Percentiles rank a stretch among this genome's conserved stretches.
Evolutionary conservation across 306 rosid genomes (phyloP).

Genomic region (Benincasa hispida): DNA sequence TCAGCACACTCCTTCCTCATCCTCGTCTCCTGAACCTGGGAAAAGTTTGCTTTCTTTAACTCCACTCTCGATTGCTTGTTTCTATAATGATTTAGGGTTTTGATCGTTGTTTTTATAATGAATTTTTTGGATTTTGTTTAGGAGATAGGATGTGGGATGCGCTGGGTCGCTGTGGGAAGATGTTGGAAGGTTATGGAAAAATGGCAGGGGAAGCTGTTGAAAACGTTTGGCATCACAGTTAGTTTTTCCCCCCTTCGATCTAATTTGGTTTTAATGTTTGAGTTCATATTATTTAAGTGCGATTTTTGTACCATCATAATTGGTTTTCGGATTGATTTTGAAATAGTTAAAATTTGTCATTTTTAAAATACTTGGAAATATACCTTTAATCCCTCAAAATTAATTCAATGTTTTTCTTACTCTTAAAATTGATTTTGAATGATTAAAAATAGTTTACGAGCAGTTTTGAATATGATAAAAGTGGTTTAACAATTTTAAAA

Average conservation of each 20-base stretch:
- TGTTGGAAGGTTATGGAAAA: slow-evolving; percentile 38
- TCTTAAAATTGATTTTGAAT: too few species aligned
- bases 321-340: too few species aligned
- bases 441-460: too few species aligned
- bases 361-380: too few species aligned
- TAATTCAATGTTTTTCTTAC: too few species aligned
- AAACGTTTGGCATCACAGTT: slow-evolving; percentile 58
- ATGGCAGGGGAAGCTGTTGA: slow-evolving; percentile 47
- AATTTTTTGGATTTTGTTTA: background rate
- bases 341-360: too few species aligned
- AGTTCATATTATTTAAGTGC: too few species aligned
- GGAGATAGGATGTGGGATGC: slow-evolving; percentile 19
- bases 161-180: slow-evolving; percentile 33
- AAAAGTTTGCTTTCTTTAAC: background rate
- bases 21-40: background rate
- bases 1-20: background rate
- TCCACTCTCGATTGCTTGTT: background rate
- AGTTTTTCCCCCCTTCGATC: slow-evolving; percentile 16
- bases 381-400: too few species aligned
- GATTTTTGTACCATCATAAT: too few species aligned
- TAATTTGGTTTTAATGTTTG: too few species aligned
- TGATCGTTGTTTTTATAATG: background rate
- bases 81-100: background rate
- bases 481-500: too few species aligned
- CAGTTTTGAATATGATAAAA: too few species aligned